Evolutionary conservation across 352 stramenopile genomes (phyloP).

Genomic region (Pythium aristosporum): DNA sequence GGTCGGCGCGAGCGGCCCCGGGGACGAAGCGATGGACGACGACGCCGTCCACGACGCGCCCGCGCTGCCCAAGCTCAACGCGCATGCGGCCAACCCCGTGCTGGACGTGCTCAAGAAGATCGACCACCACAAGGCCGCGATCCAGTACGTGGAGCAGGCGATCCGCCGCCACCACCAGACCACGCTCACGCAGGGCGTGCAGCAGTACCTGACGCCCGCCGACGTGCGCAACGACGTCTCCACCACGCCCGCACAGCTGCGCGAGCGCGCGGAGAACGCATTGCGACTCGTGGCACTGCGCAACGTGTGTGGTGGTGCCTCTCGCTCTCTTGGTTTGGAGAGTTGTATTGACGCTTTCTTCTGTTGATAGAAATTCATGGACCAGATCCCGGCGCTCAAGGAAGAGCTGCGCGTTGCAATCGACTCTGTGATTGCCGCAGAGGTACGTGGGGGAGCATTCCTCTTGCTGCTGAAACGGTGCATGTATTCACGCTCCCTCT

Average conservation of each 20-base stretch:
- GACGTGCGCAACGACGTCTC: conserved; percentile 57
- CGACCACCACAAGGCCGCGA: conserved; percentile 66
- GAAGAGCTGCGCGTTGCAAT: conserved; percentile 49
- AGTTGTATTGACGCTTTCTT: conserved; percentile 6
- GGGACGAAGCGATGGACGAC: conserved; percentile 17
- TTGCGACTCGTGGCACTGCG: conserved; percentile 71
- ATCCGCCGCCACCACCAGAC: conserved; percentile 61
- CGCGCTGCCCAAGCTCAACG: conserved; percentile 72
- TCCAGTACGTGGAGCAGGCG: conserved; percentile 61
- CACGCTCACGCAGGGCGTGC: conserved; percentile 45
- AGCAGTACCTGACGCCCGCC: conserved; percentile 47
- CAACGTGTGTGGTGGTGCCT: conserved; percentile 42
- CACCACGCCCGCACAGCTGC: conserved; percentile 44
- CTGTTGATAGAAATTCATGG: conserved; percentile 59
- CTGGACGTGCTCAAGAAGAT: conserved; percentile 81
- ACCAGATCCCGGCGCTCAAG: conserved; percentile 52
- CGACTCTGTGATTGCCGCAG: conserved; percentile 55
- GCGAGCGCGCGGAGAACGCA: conserved; percentile 57
- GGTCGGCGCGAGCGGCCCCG: not conserved
- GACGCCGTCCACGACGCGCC: conserved; percentile 40
- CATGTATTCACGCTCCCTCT: not conserved
- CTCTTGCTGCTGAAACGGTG: not conserved
- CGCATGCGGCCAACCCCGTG: conserved; percentile 70
- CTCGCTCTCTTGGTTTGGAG: not conserved
- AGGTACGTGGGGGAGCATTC: conserved; percentile 30